Conservation (phyloP, 345 rosid genomes). For the Viola odorata region DNA sequence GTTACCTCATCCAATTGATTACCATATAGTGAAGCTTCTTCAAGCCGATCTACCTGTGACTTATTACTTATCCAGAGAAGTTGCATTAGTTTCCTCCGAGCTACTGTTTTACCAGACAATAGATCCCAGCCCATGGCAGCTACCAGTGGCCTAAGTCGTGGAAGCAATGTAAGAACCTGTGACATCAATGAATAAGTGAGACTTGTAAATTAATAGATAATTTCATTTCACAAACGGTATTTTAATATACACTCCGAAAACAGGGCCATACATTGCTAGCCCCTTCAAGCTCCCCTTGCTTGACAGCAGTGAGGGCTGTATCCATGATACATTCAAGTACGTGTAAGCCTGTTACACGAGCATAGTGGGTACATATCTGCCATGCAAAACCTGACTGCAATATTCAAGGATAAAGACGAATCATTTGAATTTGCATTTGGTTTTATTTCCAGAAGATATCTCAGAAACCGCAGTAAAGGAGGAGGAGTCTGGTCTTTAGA, state of each 20-base stretch:
- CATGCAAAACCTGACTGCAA: slow-evolving; percentile 50
- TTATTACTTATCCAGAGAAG: slow-evolving; percentile 60
- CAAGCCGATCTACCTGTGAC: slow-evolving; percentile 58
- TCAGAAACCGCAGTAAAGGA: slow-evolving; percentile 59
- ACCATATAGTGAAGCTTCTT: slow-evolving; percentile 67
- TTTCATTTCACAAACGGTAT: slow-evolving; percentile 1
- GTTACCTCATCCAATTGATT: slow-evolving; percentile 66
- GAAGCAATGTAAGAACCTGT: slow-evolving; percentile 70
- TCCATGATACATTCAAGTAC: slow-evolving; percentile 79
- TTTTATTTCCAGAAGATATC: slow-evolving; percentile 42
- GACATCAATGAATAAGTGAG: slow-evolving; percentile 21
- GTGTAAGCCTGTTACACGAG: slow-evolving; percentile 79
- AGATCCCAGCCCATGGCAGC: slow-evolving; percentile 99
- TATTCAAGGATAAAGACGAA: slow-evolving; percentile 32
- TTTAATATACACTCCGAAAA: slow-evolving; percentile 17
- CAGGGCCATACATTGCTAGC: slow-evolving; percentile 71
- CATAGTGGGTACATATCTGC: slow-evolving; percentile 88
- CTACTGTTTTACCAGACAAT: slow-evolving; percentile 61
- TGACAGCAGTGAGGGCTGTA: slow-evolving; percentile 58
- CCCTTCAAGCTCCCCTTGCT: slow-evolving; percentile 69
- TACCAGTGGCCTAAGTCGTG: slow-evolving; percentile 71
- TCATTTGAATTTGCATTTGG: slow-evolving; percentile 35
- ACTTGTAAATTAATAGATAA: neutral
- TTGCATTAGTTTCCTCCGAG: slow-evolving; percentile 73
- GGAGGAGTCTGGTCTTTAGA: slow-evolving; percentile 46